phyloP scores from a whole-genome alignment of 1,284 basidiomycete genomes.

The Kwoniella shivajii region DNA sequence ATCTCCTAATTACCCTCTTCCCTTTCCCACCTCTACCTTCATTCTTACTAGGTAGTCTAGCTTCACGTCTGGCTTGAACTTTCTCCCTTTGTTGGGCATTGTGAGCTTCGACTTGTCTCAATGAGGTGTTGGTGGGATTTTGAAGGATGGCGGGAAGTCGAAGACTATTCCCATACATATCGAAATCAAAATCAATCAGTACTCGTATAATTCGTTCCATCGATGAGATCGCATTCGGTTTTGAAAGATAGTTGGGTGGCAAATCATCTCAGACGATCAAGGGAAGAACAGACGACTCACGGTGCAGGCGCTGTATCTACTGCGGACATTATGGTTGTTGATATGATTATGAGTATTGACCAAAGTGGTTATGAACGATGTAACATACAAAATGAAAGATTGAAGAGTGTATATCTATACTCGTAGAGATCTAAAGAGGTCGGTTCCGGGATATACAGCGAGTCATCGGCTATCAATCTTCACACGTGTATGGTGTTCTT shows the following conservation, averaged over 20 bases:
- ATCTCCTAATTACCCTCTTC: constrained; percentile 46
- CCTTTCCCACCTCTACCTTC: constrained; percentile 29
- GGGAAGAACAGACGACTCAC: neutral
- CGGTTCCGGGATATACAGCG: too few relatives aligned
- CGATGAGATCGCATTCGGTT: too few relatives aligned
- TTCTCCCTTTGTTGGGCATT: constrained; percentile 51
- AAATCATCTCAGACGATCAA: neutral
- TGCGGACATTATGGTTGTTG: neutral
- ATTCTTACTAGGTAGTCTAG: constrained; percentile 1
- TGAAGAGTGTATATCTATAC: too few relatives aligned
- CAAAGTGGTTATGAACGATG: too few relatives aligned
- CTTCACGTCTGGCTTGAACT: constrained; percentile 37
- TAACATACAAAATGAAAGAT: too few relatives aligned
- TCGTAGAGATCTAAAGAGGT: too few relatives aligned
- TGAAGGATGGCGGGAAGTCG: constrained; percentile 52
- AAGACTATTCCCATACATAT: constrained; percentile 30
- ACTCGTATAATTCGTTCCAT: neutral
- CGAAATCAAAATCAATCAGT: neutral
- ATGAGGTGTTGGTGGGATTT: constrained; percentile 40
- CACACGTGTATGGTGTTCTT: too few relatives aligned
- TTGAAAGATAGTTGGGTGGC: constrained; percentile 7
- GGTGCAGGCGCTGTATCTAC: constrained; percentile 8
- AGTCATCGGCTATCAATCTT: too few relatives aligned
- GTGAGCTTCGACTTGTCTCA: constrained; percentile 45
- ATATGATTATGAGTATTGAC: too few relatives aligned